Base-by-base conservation (phyloP, 345 rosid genomes). In the Mallotus nudiflorus region DNA sequence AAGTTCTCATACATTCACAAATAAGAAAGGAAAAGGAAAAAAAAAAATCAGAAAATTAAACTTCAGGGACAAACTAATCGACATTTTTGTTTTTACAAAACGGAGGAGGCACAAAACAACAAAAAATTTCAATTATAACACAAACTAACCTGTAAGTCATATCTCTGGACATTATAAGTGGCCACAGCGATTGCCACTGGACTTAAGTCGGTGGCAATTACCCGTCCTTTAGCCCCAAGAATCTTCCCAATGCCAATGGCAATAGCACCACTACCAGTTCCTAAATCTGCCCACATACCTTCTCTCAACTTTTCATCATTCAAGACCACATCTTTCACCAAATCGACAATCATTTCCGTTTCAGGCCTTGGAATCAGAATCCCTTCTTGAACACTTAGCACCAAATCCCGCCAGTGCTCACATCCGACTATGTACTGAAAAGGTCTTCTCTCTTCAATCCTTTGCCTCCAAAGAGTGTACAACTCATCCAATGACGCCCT, bases 281-380 rank as follows among this genome's bases (percentile, higher is more conserved):
- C 99, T 64, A 92, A 75, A 83, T 92, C 99, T 0, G 82, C 99
- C 98, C 98, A 95, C 65, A 82, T 19, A 10, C 92, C 90, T 42
- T 83, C 79, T 64, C 70, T 71, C 71, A 83, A 74, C 35, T 51
- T 73, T 6, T 52, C 71, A 48, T 79, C 63, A 19, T 53, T 77
- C 42, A 69, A 71, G 3, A 88, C 76, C 27, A 62, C 77, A 67
- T 84, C 85, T 48, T 52, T 76, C 22, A 87, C 97, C 77, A 92
- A 53, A 77, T 92, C 97, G 37, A 89, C 81, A 60, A 95, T 72
- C 74, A 85, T 37, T 71, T 89, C 97, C 61, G 99, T 95, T 81
- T 95, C 97, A 0, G 98, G 97, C 76, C 98, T 82, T 6, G 99
- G 99, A 77, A 95, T 92, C 69, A 95, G 78, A 58, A 95, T 92